Evolutionary conservation across 31 red algal genomes (phyloP).

Genomic region (Asparagopsis taxiformis): DNA sequence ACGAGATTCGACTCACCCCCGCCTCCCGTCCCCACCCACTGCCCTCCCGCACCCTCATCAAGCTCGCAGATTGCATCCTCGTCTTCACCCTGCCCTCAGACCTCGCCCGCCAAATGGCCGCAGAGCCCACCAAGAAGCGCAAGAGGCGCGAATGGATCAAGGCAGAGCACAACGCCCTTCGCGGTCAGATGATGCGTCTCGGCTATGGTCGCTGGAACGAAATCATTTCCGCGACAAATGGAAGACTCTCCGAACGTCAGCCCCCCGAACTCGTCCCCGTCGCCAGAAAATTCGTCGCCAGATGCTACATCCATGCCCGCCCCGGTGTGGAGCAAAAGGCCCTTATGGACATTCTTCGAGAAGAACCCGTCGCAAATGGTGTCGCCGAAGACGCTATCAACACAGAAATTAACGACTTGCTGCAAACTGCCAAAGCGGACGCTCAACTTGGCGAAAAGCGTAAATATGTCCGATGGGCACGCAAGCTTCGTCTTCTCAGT

Average conservation of each 20-base stretch:
- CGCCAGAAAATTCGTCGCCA: constrained; percentile 61
- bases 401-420: constrained; percentile 38
- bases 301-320: constrained; percentile 60
- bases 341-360: constrained; percentile 63
- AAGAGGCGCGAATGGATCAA: constrained; percentile 76
- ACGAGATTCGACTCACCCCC: constrained; percentile 29
- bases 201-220: constrained; percentile 90
- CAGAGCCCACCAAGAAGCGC: constrained; percentile 18
- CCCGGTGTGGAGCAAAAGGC: constrained; percentile 68
- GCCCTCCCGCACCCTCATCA: constrained; percentile 22
- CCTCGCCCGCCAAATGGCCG: not conserved
- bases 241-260: constrained; percentile 58
- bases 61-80: not conserved
- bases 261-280: constrained; percentile 61
- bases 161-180: constrained; percentile 38
- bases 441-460: constrained; percentile 62
- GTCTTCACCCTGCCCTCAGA: not conserved
- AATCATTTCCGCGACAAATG: constrained; percentile 38
- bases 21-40: constrained; percentile 40
- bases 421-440: constrained; percentile 33
- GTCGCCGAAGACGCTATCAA: constrained; percentile 11
- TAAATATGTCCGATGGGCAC: constrained; percentile 89
- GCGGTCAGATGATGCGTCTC: constrained; percentile 61
- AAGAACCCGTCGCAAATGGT: constrained; percentile 20
- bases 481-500: constrained; percentile 77